Evolutionary conservation across 2,329 filamentous ascomycete genomes (phyloP).

Genomic region (Talaromyces sp.): DNA sequence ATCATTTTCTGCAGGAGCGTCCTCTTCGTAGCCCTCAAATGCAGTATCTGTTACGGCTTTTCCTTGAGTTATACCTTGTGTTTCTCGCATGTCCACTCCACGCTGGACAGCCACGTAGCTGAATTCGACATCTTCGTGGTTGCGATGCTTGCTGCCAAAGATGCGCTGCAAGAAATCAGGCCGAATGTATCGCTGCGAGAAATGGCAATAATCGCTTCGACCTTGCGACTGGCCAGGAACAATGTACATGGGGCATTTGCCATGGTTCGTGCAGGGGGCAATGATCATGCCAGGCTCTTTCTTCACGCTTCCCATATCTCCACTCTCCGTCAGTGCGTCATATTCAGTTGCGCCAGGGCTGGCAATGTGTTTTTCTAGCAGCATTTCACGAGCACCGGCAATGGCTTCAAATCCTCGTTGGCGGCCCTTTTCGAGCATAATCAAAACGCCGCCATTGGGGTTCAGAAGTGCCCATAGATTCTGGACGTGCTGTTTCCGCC

Average conservation of each 20-base stretch:
- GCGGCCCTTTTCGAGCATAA: conserved; percentile 86
- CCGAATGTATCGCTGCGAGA: conserved; percentile 81
- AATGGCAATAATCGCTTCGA: conserved; percentile 86
- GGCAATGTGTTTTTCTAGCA: conserved; percentile 69
- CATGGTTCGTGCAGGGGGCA: conserved; percentile 77
- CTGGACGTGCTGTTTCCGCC: conserved; percentile 73
- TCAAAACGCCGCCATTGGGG: conserved; percentile 77
- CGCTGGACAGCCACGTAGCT: conserved; percentile 84
- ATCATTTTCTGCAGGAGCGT: conserved; percentile 6
- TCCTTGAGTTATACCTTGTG: conserved; percentile 45
- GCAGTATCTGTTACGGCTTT: conserved; percentile 59
- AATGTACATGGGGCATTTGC: conserved; percentile 81
- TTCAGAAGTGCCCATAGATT: conserved; percentile 87
- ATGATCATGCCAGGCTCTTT: conserved; percentile 62
- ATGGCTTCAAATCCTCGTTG: conserved; percentile 90
- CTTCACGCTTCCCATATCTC: conserved; percentile 22
- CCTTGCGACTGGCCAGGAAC: conserved; percentile 64
- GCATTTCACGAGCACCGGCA: conserved; percentile 72
- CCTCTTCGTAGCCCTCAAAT: conserved; percentile 64
- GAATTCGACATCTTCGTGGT: conserved; percentile 87
- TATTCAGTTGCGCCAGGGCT: conserved; percentile 51
- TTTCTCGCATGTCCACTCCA: conserved; percentile 58
- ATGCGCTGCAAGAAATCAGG: conserved; percentile 77
- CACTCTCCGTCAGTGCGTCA: conserved; percentile 31
- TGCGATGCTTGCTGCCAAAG: conserved; percentile 61